These are phyloP conservation scores for Papiliotrema fonsecae DNA, from an alignment of 1,284 basidiomycete species.

Conservation along the genomic window DNA sequence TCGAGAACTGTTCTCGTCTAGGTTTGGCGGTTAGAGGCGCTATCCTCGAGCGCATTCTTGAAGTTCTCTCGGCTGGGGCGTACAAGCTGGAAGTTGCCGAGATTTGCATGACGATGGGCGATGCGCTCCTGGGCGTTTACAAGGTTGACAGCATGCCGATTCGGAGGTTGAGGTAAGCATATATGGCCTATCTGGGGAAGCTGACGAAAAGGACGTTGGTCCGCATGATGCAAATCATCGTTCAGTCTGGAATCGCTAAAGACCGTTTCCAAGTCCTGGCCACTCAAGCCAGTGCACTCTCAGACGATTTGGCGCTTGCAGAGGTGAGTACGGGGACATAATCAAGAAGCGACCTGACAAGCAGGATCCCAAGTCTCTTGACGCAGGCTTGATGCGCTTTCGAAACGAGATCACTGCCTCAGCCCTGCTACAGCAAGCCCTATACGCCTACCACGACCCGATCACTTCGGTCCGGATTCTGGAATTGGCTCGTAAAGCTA, in stretches of 20 bases:
- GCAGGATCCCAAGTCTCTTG: neutral
- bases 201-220: slow-evolving; percentile 10
- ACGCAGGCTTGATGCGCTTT: neutral
- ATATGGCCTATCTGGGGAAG: neutral
- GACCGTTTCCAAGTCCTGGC: slow-evolving; percentile 22
- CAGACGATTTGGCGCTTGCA: slow-evolving; percentile 20
- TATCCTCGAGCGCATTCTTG: slow-evolving; percentile 27
- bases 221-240: slow-evolving; percentile 13
- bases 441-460: slow-evolving; percentile 10
- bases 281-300: slow-evolving; percentile 6
- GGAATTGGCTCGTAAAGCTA: slow-evolving; percentile 13
- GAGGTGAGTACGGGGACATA: neutral
- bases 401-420: neutral
- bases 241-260: slow-evolving; percentile 13
- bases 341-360: neutral
- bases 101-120: slow-evolving; percentile 20
- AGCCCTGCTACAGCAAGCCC: neutral
- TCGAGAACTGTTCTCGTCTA: neutral
- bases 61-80: slow-evolving; percentile 16
- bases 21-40: slow-evolving; percentile 4
- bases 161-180: slow-evolving; percentile 27
- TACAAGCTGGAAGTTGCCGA: slow-evolving; percentile 22
- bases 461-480: slow-evolving; percentile 8
- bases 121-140: slow-evolving; percentile 30
- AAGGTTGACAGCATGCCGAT: slow-evolving; percentile 23